phyloP scores from a whole-genome alignment of 345 rosid species.

The Streptanthus diversifolius region DNA sequence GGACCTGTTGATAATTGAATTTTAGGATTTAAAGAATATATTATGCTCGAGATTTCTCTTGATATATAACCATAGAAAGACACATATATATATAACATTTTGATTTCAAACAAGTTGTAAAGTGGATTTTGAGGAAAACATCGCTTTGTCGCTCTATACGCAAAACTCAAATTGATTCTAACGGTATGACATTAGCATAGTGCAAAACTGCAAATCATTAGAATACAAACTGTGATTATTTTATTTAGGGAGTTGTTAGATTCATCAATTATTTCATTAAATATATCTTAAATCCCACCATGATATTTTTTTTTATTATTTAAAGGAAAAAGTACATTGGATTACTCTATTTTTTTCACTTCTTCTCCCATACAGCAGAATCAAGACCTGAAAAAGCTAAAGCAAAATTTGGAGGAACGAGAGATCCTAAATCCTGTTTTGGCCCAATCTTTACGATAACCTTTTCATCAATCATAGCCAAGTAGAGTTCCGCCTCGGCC shows the following conservation, averaged over 20 bases:
- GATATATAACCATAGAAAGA: no score
- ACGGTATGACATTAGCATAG: neutral
- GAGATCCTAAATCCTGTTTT: constrained; percentile 50
- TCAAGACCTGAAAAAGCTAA: constrained; percentile 54
- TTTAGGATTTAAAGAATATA: no score
- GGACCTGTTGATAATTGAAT: no score
- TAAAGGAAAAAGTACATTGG: neutral
- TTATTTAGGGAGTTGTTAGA: neutral
- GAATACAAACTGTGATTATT: neutral
- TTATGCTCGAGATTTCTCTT: no score
- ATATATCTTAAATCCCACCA: neutral
- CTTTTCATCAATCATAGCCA: constrained; percentile 43
- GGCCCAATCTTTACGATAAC: constrained; percentile 80
- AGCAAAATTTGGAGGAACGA: constrained; percentile 55
- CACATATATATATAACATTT: no score
- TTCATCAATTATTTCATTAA: neutral
- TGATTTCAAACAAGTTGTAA: no score
- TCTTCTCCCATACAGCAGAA: constrained; percentile 46
- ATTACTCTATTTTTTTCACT: neutral
- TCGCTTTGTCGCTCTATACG: neutral
- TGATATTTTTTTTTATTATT: neutral
- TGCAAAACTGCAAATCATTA: neutral
- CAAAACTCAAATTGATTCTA: neutral
- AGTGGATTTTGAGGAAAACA: neutral
- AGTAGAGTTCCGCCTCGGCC: neutral